Base-by-base conservation (phyloP, 1,284 basidiomycete species). In the Pyrrhoderma noxium region DNA sequence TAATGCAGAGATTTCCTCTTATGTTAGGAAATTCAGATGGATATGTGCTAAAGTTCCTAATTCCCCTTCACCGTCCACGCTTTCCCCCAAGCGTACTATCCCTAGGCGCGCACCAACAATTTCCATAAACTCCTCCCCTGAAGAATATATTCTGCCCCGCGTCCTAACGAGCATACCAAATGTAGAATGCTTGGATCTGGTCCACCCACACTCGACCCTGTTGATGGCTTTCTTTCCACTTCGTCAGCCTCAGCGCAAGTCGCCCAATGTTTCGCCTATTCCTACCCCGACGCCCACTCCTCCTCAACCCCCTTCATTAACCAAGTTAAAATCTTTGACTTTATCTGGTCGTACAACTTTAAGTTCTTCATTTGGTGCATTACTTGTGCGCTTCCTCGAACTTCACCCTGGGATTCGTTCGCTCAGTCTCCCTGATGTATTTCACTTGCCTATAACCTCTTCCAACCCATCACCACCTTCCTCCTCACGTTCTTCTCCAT, bases 361-460 rank as follows among this genome's bases (percentile, higher is more conserved):
- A 7, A 47, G 47, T 16, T 37, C 53, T 11, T 21, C 45, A 5
- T 55, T 55, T 23, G 45, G 38, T n/a, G 14, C 53, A 11, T 25
- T 51, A 13, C 45, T 55, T 27, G 31, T 47, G 1, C 49, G 38
- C 41, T 51, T 55, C 34, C 49, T 55, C 36, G 53, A 51, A 31
- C 8, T 45, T 13, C 50, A 51, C 31, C 50, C 53, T 7, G 38
- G 31, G 8, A 55, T 55, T 11, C 31, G 39, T 3, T 40, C 42
- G 9, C 45, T 55, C 11, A 55, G 22, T 22, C 50, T 56, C 35
- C 54, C 51, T 8, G 51, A 56, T 39, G 51, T 56, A 21, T 52
- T 52, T 34, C 52, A 46, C 16, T 36, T 56, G 19, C 51, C 54
- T 46, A 22, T 40, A 16, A 5, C 38, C n/a, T 40, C 38, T 40